Base-by-base conservation (phyloP, 2,329 filamentous ascomycete species). In the Scedosporium boydii region DNA sequence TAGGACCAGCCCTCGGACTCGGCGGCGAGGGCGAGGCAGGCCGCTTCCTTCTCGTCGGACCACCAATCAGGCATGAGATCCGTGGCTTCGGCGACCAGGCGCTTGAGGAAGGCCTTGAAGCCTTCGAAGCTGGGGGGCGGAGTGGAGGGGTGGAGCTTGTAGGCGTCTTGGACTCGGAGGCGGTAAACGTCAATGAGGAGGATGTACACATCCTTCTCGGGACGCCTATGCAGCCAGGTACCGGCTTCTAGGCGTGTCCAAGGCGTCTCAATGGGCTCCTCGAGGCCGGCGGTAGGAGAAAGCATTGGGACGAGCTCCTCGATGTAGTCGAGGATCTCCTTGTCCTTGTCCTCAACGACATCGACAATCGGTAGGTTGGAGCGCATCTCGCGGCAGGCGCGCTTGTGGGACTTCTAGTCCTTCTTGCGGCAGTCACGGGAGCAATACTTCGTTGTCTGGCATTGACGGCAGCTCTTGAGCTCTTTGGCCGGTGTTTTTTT, bases 131-230 rank as follows among this genome's bases (percentile, higher is more conserved):
- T 29, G 4, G 23, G 23, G 23, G 51, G 6, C 1, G 18, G 18
- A 12, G 23, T 10, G 18, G 5, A 3, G 51, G 12, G 51, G 9
- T 2, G 9, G 23, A 23, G 23, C 7, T 23, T 10, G 63, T 68
- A 65, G 21, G 68, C 61, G 63, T 78, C 76, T 9, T 73, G 65
- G 38, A 73, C 63, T 27, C 73, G 76, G 21, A 80, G 65, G 23
- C 77, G 75, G 66, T 77, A 80, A 3, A 70, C 64, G 65, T 81
- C 77, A 59, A 80, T 73, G 6, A 80, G 70, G 1, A 77, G 67
- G 42, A 70, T 66, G 70, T 74, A 80, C n/a, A 76, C 72, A 59
- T 79, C 75, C 5, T 69, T 63, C 62, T 74, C 67, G 1, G 75
- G 70, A 2, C 74, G 74, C 62, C 67, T 66, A 61, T 77, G 71